Evolutionary conservation across 2,329 filamentous ascomycete genomes (phyloP), one percentile per base, ranked within the genome.

Genomic region (Dichotomopilus funicola): DNA sequence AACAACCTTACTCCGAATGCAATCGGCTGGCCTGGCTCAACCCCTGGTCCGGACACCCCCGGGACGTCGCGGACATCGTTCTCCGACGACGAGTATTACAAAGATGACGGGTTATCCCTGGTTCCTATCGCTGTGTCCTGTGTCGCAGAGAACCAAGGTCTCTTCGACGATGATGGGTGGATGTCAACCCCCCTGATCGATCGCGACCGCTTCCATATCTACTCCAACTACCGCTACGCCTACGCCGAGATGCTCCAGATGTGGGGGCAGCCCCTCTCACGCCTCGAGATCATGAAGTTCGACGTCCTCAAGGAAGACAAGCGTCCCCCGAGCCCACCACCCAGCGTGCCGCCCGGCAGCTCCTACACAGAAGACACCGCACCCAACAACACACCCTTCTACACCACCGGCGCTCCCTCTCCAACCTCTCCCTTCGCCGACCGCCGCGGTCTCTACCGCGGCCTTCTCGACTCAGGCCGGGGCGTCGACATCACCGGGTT

Each of bases 231-330:
- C 64, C 79, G 85, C 38, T 79, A 81, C 57, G 76, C 79, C 0
- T 88, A 88, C 62, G 83, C 84, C n/a, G 82, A 86, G 67, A 78
- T 87, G 69, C 74, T 88, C 3, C 83, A 84, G 61, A 79, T 82
- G 70, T 87, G 85, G 85, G 74, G 76, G 2, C 78, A 83, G 54
- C 82, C 82, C 0, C 70, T 87, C 4, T 76, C 81, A 36, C 75
- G 83, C 13, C 75, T 87, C 1, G 85, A 88, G 65, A 79, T 88
- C 34, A 76, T 87, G 70, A 87, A 88, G 64, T 87, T 87, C 64
- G 86, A 86, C 59, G 77, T 81, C 4, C 71, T 87, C 41, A 78
- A 78, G 53, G 78, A 80, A 33, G 74, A 77, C 48, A 67, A 66
- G 19, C 59, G 51, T 13, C 44, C 59, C 4, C 40, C 33, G 31